Evolutionary conservation across 1,284 basidiomycete species (phyloP), one percentile per base, ranked within the genome.

Genomic region (Naganishia albida): DNA sequence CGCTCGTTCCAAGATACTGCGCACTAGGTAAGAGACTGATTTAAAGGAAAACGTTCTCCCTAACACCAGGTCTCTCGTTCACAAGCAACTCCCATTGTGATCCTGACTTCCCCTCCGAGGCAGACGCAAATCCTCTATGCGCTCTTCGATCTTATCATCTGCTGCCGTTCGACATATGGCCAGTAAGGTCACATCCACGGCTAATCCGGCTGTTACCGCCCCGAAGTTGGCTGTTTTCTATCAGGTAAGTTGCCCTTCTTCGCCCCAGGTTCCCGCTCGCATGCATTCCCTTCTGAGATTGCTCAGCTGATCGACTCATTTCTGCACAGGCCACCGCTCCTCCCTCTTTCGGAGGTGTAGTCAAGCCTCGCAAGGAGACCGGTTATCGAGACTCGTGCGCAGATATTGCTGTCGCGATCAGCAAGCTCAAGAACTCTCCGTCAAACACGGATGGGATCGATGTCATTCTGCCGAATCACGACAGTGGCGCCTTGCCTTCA

Each of bases 291-390:
- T 38, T 10, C 34, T 57, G 7, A 25, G 16, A 15, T 18, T 48
- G n/a, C n/a, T n/a, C n/a, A n/a, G n/a, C n/a, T n/a, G n/a, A n/a
- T n/a, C n/a, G n/a, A n/a, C n/a, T n/a, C n/a, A n/a, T 2, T 2
- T 38, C 16, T 28, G 16, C n/a, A 18, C 44, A 59, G 54, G 55
- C 54, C 2, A 57, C 63, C 1, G 49, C 63, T 30, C 63, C 55
- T 10, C 70, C 69, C 3, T 59, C 68, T 26, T 53, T 72, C 10
- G 68, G 68, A 28, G 73, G 73, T 7, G 68, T 73, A 20, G 54
- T 54, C 42, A 75, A 75, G 67, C 71, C 74, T 20, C 60, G 69
- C 51, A 75, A 75, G 53, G 72, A 73, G 18, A 71, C 72, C 70
- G 72, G 73, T 2, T 75, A 75, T 54, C 59, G 69, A 39, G 73